A percentile compares a stretch with the other conserved stretches of the same genome.
Conservation (phyloP, 192 early-diverging fungal species). For the Coemansia javaensis region DNA sequence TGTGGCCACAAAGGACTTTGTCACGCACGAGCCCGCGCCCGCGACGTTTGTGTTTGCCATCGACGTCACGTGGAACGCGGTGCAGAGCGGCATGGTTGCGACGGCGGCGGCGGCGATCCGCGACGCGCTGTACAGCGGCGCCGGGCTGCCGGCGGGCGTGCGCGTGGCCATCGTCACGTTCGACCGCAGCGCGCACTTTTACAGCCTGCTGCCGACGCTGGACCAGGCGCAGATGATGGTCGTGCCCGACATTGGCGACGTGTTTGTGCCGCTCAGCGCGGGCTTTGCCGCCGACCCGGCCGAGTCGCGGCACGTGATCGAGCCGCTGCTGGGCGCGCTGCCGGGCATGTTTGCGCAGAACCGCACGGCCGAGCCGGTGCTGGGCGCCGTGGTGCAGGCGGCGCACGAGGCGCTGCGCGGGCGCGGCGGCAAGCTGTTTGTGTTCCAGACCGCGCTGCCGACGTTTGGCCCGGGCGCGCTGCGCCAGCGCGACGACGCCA, state of each 20-base stretch:
- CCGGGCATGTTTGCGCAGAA: slow-evolving; percentile 80
- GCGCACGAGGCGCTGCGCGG: slow-evolving; percentile 67
- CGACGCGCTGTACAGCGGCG: slow-evolving; percentile 60
- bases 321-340: slow-evolving; percentile 73
- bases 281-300: slow-evolving; percentile 86
- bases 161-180: slow-evolving; percentile 87
- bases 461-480: slow-evolving; percentile 83
- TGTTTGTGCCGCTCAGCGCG: slow-evolving; percentile 90
- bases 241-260: slow-evolving; percentile 83
- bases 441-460: slow-evolving; percentile 89
- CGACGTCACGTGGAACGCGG: slow-evolving; percentile 85
- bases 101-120: slow-evolving; percentile 63
- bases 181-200: slow-evolving; percentile 90
- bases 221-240: slow-evolving; percentile 95
- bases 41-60: slow-evolving; percentile 86
- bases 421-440: slow-evolving; percentile 78
- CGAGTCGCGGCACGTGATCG: slow-evolving; percentile 76
- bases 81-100: slow-evolving; percentile 79
- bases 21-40: slow-evolving; percentile 60
- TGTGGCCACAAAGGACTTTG: slow-evolving; percentile 69
- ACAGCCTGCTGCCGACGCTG: slow-evolving; percentile 75
- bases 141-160: slow-evolving; percentile 52
- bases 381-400: slow-evolving; percentile 79
- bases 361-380: slow-evolving; percentile 64
- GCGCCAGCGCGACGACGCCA: slow-evolving; percentile 82